Evolutionary conservation across 345 rosid genomes (phyloP), one percentile per base, ranked within the genome.

Genomic region (Eucalyptus victrix): DNA sequence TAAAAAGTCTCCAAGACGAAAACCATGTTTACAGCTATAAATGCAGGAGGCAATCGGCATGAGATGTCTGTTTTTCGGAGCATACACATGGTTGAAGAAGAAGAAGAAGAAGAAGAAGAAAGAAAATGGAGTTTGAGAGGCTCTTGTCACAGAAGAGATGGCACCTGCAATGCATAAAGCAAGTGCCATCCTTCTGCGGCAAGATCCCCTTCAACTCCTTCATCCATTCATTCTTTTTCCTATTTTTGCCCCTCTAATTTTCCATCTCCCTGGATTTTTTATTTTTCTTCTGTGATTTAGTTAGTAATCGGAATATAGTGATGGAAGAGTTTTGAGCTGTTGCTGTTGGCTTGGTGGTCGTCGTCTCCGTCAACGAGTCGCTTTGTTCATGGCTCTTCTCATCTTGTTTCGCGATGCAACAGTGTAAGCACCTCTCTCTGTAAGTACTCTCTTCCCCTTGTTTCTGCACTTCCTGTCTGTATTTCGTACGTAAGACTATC

Each of bases 141-240:
- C 86, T 19, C 80, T n/a, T 89, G 90, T 88, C 92, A 92, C 89
- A 90, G 87, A 88, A 58, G 90, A 24, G 91, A 69, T 90, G 87
- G 90, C 89, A 34, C 87, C 50, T 32, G 83, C 88, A 21, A 54
- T n/a, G 86, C 30, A 37, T 3, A 12, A 15, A 56, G 89, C 88
- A 85, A 89, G 94, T 45, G 93, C 95, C 94, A 88, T 92, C 94
- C 90, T 60, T 91, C 88, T 91, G 92, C 86, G 92, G 93, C 93
- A 89, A 90, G 95, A 88, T 80, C 53, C 49, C 93, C 92, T 45
- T 21, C 88, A 86, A 88, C 87, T 86, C 81, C 87, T 86, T 13
- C 42, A 50, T 51, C 65, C 83, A 72, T 19, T 72, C 83, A 10
- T 37, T 37, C 42, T 37, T 34, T 6, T 6, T 21, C 40, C 56